phyloP scores from a whole-genome alignment of 192 early-diverging fungal genomes.

The Oehlia diaphana region DNA sequence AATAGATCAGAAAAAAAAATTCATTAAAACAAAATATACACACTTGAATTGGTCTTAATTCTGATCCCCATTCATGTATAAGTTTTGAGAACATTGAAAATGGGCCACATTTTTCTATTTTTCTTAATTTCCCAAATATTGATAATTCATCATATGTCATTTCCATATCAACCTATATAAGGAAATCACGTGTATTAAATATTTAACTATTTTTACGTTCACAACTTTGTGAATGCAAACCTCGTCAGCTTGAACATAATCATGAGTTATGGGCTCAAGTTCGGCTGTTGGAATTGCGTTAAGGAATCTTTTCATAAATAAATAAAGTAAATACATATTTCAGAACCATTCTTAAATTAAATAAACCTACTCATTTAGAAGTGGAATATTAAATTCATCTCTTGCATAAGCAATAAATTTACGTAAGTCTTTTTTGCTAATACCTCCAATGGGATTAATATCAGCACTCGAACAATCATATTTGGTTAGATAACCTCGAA shows the following conservation, averaged over 20 bases:
- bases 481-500: conserved; percentile 97
- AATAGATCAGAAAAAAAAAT: background rate
- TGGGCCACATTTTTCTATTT: conserved; percentile 86
- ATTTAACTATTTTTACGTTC: conserved; percentile 1
- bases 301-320: conserved; percentile 61
- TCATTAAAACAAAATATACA: background rate
- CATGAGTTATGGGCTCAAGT: conserved; percentile 84
- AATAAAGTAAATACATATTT: background rate
- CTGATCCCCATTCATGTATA: conserved; percentile 73
- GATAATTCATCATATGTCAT: conserved; percentile 97
- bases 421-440: conserved; percentile 86
- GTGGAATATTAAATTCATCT: conserved; percentile 62
- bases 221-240: conserved; percentile 26
- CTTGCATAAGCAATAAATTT: conserved; percentile 77
- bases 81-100: conserved; percentile 93
- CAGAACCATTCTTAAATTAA: background rate
- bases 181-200: background rate
- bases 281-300: conserved; percentile 92
- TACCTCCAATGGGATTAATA: conserved; percentile 95
- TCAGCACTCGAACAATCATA: conserved; percentile 98
- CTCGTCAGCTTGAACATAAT: conserved; percentile 89
- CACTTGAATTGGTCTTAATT: conserved; percentile 63
- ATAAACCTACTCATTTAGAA: conserved; percentile 52
- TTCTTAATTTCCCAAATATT: conserved; percentile 87
- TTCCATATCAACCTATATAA: conserved; percentile 83